These are phyloP conservation scores for Xylaria arbuscula DNA, from an alignment of 2,329 filamentous ascomycete genomes.

Conservation along the genomic window DNA sequence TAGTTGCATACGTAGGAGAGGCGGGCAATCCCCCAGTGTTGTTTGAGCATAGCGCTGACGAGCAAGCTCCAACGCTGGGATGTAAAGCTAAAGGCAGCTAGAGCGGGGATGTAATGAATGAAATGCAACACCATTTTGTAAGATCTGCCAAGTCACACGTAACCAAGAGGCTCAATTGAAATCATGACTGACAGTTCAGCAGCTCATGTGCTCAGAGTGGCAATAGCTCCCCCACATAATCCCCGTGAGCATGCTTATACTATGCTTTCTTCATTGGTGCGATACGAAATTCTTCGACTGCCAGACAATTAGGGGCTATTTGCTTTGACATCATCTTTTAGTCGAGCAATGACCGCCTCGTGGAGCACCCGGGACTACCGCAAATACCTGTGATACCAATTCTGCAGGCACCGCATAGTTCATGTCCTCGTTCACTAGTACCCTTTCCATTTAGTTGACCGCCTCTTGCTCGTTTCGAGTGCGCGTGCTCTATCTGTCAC, in stretches of 20 bases:
- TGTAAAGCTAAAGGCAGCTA: neutral
- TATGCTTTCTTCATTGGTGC: neutral
- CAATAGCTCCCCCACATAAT: neutral
- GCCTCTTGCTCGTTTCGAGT: neutral
- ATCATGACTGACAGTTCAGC: neutral
- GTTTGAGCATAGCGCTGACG: neutral
- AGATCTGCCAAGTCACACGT: constrained; percentile 4
- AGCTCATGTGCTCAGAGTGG: neutral
- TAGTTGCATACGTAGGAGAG: neutral
- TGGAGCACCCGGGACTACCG: constrained; percentile 5
- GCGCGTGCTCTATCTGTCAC: constrained; percentile 10
- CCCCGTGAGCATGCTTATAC: neutral
- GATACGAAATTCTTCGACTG: neutral
- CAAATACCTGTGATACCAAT: constrained; percentile 7
- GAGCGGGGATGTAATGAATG: constrained; percentile 3
- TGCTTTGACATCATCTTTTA: constrained; percentile 19
- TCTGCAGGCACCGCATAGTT: constrained; percentile 17
- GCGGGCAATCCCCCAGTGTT: neutral
- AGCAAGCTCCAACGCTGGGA: neutral
- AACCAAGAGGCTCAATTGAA: constrained; percentile 2
- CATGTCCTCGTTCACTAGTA: neutral
- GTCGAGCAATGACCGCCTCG: constrained; percentile 16
- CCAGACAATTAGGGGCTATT: constrained; percentile 1
- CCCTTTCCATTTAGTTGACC: neutral
- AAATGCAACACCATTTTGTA: constrained; percentile 8